A percentile compares a stretch with the other conserved stretches of the same genome.
phyloP scores from a whole-genome alignment of 2,329 filamentous ascomycete species.

The Beauveria bassiana region DNA sequence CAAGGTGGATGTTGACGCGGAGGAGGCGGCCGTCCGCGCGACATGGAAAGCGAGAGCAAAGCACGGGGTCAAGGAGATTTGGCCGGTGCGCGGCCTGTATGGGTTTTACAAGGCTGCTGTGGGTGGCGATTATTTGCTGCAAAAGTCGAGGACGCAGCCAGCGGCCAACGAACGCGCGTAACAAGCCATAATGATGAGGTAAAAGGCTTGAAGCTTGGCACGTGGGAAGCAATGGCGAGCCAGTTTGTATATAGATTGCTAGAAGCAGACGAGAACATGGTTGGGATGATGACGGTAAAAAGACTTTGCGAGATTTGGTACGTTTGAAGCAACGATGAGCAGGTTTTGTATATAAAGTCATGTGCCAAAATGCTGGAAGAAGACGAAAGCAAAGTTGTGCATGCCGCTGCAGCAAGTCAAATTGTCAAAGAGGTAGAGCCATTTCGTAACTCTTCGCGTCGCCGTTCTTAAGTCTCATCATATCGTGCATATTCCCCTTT shows the following conservation, averaged over 20 bases:
- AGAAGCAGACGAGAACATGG: too few relatives aligned
- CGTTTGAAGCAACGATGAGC: background rate
- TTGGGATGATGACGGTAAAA: background rate
- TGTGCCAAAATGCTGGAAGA: too few relatives aligned
- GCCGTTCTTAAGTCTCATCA: too few relatives aligned
- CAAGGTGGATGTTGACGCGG: conserved; percentile 36
- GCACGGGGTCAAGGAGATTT: conserved; percentile 24
- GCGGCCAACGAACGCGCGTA: too few relatives aligned
- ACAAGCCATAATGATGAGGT: background rate
- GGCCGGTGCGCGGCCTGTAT: conserved; percentile 38
- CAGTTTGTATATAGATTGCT: too few relatives aligned
- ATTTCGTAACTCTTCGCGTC: too few relatives aligned
- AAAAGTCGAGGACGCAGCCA: conserved; percentile 19
- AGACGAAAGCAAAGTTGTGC: too few relatives aligned
- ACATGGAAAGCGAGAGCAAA: conserved; percentile 23
- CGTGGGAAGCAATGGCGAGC: background rate
- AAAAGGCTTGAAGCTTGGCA: background rate
- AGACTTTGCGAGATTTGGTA: background rate
- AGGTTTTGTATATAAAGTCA: too few relatives aligned
- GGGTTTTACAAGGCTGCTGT: conserved; percentile 37
- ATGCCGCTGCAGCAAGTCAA: too few relatives aligned
- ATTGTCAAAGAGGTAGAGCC: too few relatives aligned
- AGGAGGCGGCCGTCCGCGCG: conserved; percentile 22
- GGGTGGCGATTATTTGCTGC: conserved; percentile 39
- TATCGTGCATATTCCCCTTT: too few relatives aligned